A percentile compares a stretch with the other conserved stretches of the same genome.
These are phyloP conservation scores for Suillus alpinus DNA, from an alignment of 768 basidiomycete species.

Conservation along the genomic window DNA sequence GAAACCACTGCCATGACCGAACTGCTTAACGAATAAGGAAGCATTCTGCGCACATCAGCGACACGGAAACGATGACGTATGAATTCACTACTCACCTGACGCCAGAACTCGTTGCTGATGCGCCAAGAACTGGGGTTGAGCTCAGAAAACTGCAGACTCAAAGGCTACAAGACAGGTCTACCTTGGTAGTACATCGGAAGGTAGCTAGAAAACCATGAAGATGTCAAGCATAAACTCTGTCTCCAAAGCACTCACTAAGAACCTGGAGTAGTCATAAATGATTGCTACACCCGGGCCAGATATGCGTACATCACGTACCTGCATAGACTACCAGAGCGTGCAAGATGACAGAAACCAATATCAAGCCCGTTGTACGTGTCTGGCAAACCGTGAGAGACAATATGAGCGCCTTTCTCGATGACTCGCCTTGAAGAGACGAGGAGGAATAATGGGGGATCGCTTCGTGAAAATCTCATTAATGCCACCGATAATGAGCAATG, in stretches of 20 bases:
- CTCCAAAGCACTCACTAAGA: conserved; percentile 21
- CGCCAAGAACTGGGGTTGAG: conserved; percentile 28
- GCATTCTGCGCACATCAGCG: conserved; percentile 23
- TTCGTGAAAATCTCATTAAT: conserved; percentile 35
- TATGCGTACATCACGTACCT: conserved; percentile 16
- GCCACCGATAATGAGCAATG: conserved; percentile 26
- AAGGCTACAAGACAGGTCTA: neutral
- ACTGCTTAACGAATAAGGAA: conserved; percentile 31
- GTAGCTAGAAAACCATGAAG: conserved; percentile 25
- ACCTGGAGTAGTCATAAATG: conserved; percentile 11
- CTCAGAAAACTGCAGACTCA: neutral
- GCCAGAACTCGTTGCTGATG: conserved; percentile 33
- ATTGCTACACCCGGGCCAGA: neutral
- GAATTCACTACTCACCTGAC: conserved; percentile 20
- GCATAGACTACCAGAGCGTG: conserved; percentile 33
- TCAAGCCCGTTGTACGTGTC: conserved; percentile 37
- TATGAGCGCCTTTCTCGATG: neutral
- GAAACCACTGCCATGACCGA: conserved; percentile 19
- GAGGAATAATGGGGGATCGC: conserved; percentile 37
- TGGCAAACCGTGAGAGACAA: conserved; percentile 7
- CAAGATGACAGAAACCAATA: conserved; percentile 32
- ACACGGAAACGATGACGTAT: neutral
- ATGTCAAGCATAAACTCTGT: neutral
- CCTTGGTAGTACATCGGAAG: conserved; percentile 41
- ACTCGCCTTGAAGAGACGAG: conserved; percentile 35